Conservation (phyloP, 2,329 filamentous ascomycete genomes). For the Ophiocordyceps polyrhachis-furcata region DNA sequence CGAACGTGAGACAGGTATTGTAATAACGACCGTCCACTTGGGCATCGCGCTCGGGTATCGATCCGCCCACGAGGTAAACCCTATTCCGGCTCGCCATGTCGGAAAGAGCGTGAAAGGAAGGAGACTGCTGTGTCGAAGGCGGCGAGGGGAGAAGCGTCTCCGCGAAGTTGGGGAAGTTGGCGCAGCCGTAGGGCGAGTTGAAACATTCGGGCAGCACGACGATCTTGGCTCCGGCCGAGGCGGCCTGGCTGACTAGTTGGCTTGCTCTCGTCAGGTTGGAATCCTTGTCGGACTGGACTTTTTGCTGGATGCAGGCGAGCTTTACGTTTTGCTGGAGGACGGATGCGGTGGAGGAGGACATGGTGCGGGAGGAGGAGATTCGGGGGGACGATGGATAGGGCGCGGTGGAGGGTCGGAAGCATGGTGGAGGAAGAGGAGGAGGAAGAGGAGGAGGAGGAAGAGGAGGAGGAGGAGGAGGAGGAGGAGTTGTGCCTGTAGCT, state of each 20-base stretch:
- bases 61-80: constrained; percentile 75
- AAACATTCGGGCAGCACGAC: constrained; percentile 96
- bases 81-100: constrained; percentile 60
- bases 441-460: too few species aligned
- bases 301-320: constrained; percentile 65
- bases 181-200: constrained; percentile 88
- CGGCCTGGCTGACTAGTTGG: constrained; percentile 66
- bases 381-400: not conserved
- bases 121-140: constrained; percentile 49
- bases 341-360: constrained; percentile 13
- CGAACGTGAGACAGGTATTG: constrained; percentile 80
- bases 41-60: constrained; percentile 64
- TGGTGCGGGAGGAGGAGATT: constrained; percentile 11
- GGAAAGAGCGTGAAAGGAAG: constrained; percentile 71
- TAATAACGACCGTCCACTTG: constrained; percentile 45
- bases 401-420: too few species aligned
- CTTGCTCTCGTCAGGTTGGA: constrained; percentile 69
- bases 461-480: too few species aligned
- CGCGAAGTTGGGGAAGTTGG: constrained; percentile 82
- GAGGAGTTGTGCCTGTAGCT: too few species aligned
- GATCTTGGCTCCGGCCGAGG: constrained; percentile 56
- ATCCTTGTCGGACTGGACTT: constrained; percentile 65
- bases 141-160: constrained; percentile 69
- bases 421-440: too few species aligned
- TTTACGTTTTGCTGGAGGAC: constrained; percentile 61